Base-by-base conservation (phyloP, 1,284 basidiomycete species). In the Sanguinoderma infundibulare region DNA sequence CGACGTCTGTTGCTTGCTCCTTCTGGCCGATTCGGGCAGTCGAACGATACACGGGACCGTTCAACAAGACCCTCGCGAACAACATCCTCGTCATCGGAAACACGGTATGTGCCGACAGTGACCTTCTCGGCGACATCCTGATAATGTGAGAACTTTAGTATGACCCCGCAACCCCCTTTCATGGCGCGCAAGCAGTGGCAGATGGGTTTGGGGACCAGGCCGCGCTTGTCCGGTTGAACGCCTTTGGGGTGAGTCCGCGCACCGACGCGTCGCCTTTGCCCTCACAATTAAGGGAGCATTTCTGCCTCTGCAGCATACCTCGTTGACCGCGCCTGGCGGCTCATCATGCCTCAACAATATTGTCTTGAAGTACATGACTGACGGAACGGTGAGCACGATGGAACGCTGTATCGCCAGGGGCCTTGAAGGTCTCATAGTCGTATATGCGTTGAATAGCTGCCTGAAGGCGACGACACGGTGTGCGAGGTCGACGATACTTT, bases 1-100 rank as follows among this genome's bases (percentile, higher is more conserved):
- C 54, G 34, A 55, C 22, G n/a, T n/a, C n/a, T n/a, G n/a, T n/a
- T n/a, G n/a, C n/a, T n/a, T 64, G 64, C 26, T 35, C 55, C 17
- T 54, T 61, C 30, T 68, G 67, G 67, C 63, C 67, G 2, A 59
- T 56, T 1, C 68, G 68, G n/a, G 65, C 69, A 0, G 65, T 68
- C 1, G 70, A 72, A 57, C 39, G 69, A 38, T 72, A 67, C 55
- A 58, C 46, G 7, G 69, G 70, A 1, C 66, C 69, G n/a, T 71
- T 68, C 53, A 67, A 71, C 53, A 64, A 61, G 34, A 67, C 57
- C 9, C 67, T 69, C 15, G 58, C 64, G 4, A 68, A 70, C 53
- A 50, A 47, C 5, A 62, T 72, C 24, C 49, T 72, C 5, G 55
- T 71, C 15, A 63, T 69, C 15, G 66, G 65, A n/a, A 68, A 65